phyloP scores from a whole-genome alignment of 768 basidiomycete genomes.

The Boletellus sp. region DNA sequence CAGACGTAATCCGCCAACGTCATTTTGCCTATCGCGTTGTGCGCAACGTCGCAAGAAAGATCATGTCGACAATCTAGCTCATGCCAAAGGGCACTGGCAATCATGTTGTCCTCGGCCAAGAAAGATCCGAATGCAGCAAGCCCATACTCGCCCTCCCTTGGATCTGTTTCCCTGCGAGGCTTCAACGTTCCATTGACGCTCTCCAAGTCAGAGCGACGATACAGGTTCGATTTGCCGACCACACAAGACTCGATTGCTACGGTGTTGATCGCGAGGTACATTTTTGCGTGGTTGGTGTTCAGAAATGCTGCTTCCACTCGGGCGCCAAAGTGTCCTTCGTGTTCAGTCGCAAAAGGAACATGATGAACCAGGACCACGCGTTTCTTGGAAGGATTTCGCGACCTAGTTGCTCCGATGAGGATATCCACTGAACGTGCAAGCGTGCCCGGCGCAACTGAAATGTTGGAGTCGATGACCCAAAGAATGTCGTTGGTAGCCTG shows the following conservation, averaged over 20 bases:
- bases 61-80: constrained; percentile 86
- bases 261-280: constrained; percentile 94
- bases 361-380: constrained; percentile 90
- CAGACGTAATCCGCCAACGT: constrained; percentile 78
- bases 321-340: constrained; percentile 69
- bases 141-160: constrained; percentile 39
- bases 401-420: constrained; percentile 46
- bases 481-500: constrained; percentile 83
- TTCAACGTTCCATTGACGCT: constrained; percentile 64
- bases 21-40: constrained; percentile 89
- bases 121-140: constrained; percentile 81
- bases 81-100: constrained; percentile 89
- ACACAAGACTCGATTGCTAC: constrained; percentile 91
- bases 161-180: constrained; percentile 32
- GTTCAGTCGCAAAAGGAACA: constrained; percentile 82
- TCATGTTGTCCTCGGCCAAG: constrained; percentile 98
- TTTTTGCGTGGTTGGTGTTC: constrained; percentile 96
- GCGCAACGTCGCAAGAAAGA: constrained; percentile 85
- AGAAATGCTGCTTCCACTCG: constrained; percentile 90
- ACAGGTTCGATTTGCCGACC: constrained; percentile 94
- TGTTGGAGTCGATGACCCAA: constrained; percentile 97
- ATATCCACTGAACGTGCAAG: constrained; percentile 82
- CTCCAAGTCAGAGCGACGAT: constrained; percentile 84
- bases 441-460: constrained; percentile 72
- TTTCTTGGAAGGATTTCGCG: constrained; percentile 32